phyloP scores from a whole-genome alignment of 306 rosid species.

The Malus sylvestris region DNA sequence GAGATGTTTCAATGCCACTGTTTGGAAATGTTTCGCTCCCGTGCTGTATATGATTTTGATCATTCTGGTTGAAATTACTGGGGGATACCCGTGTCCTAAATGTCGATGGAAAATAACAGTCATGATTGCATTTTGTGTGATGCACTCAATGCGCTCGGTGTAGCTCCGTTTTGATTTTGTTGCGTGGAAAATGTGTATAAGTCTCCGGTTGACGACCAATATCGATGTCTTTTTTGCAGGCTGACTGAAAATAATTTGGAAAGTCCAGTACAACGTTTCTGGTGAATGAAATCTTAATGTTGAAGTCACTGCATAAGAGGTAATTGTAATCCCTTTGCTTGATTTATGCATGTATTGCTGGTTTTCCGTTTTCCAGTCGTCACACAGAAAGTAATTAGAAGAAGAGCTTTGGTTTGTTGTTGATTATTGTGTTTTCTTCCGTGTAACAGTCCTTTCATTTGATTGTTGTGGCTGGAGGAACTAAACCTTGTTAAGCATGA shows the following conservation, averaged over 20 bases:
- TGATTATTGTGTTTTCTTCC: constrained; percentile 21
- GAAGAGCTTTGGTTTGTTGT: constrained; percentile 10
- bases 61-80: not conserved
- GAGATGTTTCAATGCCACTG: not conserved
- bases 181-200: not conserved
- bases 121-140: not conserved
- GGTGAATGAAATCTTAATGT: not conserved
- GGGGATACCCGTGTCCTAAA: not conserved
- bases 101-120: not conserved
- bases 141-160: not conserved
- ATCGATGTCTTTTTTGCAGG: constrained; percentile 25
- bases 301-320: constrained; percentile 17
- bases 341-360: constrained; percentile 11
- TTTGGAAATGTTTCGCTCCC: not conserved
- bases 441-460: constrained; percentile 22
- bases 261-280: constrained; percentile 8
- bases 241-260: not conserved
- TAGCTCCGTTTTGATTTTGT: not conserved
- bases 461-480: constrained; percentile 27
- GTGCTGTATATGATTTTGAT: not conserved
- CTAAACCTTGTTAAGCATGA: constrained; percentile 42
- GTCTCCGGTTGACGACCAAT: not conserved
- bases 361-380: not conserved
- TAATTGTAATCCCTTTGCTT: constrained; percentile 1
- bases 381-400: not conserved